Percentiles rank a stretch among this genome's conserved stretches.
These are phyloP conservation scores for Acanthamoeba royreba DNA, from an alignment of 208 protist genomes.

Conservation along the genomic window DNA sequence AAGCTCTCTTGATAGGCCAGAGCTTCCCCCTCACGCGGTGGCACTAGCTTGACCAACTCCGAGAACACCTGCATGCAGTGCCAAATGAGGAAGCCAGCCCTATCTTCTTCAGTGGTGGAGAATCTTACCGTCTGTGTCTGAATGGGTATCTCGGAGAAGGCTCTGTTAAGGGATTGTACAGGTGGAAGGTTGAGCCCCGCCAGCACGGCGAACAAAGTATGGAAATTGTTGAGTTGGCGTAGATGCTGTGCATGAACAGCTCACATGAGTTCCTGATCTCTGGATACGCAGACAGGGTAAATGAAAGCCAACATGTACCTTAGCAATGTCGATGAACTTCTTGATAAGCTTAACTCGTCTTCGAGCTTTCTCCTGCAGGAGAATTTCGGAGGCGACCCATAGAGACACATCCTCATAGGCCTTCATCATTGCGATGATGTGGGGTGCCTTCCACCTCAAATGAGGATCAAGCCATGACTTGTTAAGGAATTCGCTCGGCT, in stretches of 20 bases:
- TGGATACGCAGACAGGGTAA: too few relatives aligned
- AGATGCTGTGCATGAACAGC: too few relatives aligned
- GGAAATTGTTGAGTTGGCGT: background rate
- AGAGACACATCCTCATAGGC: constrained; percentile 68
- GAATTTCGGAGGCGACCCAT: constrained; percentile 69
- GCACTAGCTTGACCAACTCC: background rate
- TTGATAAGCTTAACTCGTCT: constrained; percentile 54
- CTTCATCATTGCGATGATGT: constrained; percentile 72
- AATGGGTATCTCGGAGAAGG: background rate
- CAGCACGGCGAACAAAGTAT: background rate
- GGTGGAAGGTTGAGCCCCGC: background rate
- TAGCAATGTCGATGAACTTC: constrained; percentile 70
- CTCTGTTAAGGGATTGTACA: background rate
- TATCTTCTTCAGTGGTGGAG: too few relatives aligned
- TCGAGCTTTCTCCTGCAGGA: constrained; percentile 39
- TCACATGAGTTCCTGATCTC: too few relatives aligned
- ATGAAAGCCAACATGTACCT: too few relatives aligned
- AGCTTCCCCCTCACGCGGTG: background rate
- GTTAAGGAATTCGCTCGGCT: constrained; percentile 62
- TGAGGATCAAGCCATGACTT: constrained; percentile 72
- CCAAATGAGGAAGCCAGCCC: background rate
- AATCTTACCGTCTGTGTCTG: background rate
- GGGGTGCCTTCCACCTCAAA: constrained; percentile 51
- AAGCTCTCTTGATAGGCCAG: background rate
- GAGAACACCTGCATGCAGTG: background rate